Percentiles rank a stretch among this genome's conserved stretches.
Conservation (phyloP, 345 rosid genomes). For the Brassica cretica region DNA sequence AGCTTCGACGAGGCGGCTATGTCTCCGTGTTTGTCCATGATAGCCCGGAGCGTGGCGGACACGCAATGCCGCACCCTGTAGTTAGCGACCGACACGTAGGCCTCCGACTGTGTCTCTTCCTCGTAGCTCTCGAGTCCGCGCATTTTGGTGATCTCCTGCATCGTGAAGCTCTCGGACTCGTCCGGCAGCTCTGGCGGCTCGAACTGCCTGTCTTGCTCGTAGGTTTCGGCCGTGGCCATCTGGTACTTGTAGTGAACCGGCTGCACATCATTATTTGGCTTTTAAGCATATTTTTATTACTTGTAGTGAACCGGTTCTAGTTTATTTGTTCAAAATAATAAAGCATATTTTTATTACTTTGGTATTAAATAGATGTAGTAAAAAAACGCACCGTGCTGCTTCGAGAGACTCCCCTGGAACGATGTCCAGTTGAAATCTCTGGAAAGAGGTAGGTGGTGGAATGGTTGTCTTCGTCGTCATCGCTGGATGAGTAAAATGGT, state of each 20-base stretch:
- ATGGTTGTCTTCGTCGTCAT: constrained; percentile 32
- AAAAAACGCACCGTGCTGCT: constrained; percentile 30
- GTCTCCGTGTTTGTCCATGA: constrained; percentile 72
- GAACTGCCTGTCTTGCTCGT: constrained; percentile 34
- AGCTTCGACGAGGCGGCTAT: constrained; percentile 70
- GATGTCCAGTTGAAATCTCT: constrained; percentile 28
- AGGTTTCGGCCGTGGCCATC: constrained; percentile 14
- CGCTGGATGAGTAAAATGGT: constrained; percentile 33
- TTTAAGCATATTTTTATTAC: neutral
- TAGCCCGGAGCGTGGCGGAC: constrained; percentile 52
- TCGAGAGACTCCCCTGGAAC: constrained; percentile 28
- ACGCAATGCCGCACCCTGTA: constrained; percentile 63
- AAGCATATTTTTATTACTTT: neutral
- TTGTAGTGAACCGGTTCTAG: too few relatives aligned
- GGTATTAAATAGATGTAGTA: neutral
- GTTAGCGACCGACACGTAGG: constrained; percentile 65
- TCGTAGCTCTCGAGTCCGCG: constrained; percentile 30
- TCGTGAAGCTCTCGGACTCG: constrained; percentile 33
- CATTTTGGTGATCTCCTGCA: constrained; percentile 34
- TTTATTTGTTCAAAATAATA: neutral
- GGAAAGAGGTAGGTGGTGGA: constrained; percentile 33
- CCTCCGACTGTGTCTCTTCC: constrained; percentile 57
- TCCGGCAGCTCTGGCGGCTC: constrained; percentile 38
- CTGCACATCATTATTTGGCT: constrained; percentile 10
- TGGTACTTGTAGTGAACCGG: constrained; percentile 39